Evolutionary conservation across 768 basidiomycete species (phyloP).

Genomic region (Serpula lacrymans): DNA sequence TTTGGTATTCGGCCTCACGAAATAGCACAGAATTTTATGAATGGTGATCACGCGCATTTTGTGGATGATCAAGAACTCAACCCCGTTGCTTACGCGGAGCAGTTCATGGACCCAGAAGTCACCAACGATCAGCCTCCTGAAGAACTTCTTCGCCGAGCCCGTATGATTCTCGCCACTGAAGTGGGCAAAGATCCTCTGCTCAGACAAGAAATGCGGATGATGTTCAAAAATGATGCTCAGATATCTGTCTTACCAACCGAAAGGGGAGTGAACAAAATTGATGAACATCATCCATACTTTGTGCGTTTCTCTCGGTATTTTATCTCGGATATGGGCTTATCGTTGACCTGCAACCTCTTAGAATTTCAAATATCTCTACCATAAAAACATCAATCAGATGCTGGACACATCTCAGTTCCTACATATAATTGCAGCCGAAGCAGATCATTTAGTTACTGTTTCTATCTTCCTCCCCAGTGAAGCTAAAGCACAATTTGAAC

Average conservation of each 20-base stretch:
- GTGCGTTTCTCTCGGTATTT: constrained; percentile 38
- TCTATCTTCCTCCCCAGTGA: constrained; percentile 64
- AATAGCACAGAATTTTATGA: constrained; percentile 80
- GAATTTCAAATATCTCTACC: constrained; percentile 92
- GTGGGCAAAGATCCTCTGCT: constrained; percentile 91
- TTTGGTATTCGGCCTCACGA: constrained; percentile 82
- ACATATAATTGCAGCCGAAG: constrained; percentile 86
- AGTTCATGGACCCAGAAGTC: constrained; percentile 73
- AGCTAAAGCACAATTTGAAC: constrained; percentile 64
- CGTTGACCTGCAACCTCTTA: constrained; percentile 31
- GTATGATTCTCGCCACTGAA: constrained; percentile 85
- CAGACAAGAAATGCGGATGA: constrained; percentile 68
- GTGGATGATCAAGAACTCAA: constrained; percentile 79
- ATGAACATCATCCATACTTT: constrained; percentile 68
- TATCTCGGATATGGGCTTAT: neutral
- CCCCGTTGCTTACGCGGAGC: constrained; percentile 81
- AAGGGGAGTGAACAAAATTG: constrained; percentile 73
- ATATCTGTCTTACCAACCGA: constrained; percentile 87
- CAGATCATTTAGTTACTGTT: constrained; percentile 82
- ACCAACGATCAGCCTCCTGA: constrained; percentile 54
- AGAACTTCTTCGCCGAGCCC: constrained; percentile 68
- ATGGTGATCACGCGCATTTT: constrained; percentile 57
- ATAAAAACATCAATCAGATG: constrained; percentile 75
- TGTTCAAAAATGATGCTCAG: constrained; percentile 71
- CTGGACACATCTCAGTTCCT: constrained; percentile 76